phyloP scores from a whole-genome alignment of 202 grass and related monocot genomes.

The Setaria italica region DNA sequence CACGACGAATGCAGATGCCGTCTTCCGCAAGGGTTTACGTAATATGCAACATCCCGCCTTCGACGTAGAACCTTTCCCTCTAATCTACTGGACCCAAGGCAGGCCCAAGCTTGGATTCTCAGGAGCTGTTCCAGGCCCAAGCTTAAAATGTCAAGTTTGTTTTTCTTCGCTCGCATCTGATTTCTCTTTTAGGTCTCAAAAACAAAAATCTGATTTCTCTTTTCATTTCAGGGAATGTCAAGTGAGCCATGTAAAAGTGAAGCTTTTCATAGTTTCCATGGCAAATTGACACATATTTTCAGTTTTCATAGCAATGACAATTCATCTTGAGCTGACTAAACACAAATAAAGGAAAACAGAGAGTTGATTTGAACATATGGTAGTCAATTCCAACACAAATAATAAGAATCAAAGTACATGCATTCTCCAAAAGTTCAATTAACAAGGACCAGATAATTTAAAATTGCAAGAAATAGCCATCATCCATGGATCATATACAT shows the following conservation, averaged over 20 bases:
- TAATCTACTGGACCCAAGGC: too few species aligned
- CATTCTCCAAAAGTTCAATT: not conserved
- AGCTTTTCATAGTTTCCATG: not conserved
- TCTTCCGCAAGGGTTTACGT: not conserved
- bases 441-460: not conserved
- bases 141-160: too few species aligned
- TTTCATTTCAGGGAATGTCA: not conserved
- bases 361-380: not conserved
- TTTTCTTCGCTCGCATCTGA: not conserved
- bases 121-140: too few species aligned
- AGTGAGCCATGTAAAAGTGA: not conserved
- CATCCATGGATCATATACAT: not conserved
- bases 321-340: not conserved
- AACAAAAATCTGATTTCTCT: not conserved
- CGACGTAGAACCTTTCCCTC: too few species aligned
- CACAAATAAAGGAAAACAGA: not conserved
- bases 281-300: not conserved
- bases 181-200: not conserved
- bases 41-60: fast-evolving
- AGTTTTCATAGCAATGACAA: not conserved
- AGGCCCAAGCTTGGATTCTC: too few species aligned
- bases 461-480: not conserved
- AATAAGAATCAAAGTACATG: not conserved
- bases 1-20: fast-evolving
- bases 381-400: not conserved